Base-by-base conservation (phyloP, 371 early-diverging fungal genomes). In the Haplosporangium sp. region DNA sequence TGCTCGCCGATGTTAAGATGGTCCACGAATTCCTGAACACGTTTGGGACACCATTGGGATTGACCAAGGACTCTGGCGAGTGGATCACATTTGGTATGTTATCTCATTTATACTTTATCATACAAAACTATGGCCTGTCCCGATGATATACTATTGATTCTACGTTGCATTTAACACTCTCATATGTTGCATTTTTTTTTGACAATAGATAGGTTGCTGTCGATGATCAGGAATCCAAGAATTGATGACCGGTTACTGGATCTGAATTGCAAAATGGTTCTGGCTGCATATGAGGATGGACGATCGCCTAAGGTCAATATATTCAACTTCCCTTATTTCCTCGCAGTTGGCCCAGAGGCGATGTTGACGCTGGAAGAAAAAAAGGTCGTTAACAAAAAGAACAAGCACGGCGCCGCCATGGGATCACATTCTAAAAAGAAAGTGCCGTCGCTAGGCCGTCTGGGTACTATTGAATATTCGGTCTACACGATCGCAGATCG, bases 1-100 rank as follows among this genome's bases (percentile, higher is more conserved):
- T 72, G 73, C 36, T 79, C 46, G 80, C 80, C 8, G 73, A 79
- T 41, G 53, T 79, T 20, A 79, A 79, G 61, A 79, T 79, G 80
- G 66, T 79, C 1, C 80, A 79, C 38, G 80, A 79, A 37, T 79
- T 79, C 40, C 21, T 79, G 45, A 79, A 79, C 40, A 73, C 80
- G 1, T 79, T 79, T 62, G 80, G 80, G 21, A 64, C 59, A 29
- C 69, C 80, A 0, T 37, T 79, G 18, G 73, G 73, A 6, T 43
- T 79, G 58, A 79, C 80, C 14, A 57, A 73, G 52, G 69, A 72
- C 48, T 57, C 73, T 45, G 80, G 80, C 11, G 80, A 79, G 43
- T 79, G 80, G 80, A 72, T 79, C 41, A 65, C 69, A 9, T 64
- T 62, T 43, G 80, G 80, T 79, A 73, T 21, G 66, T 29, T 29